Percentiles rank a stretch among this genome's conserved stretches.
These are phyloP conservation scores for Rachicladosporium sp. DNA, from an alignment of 2,329 filamentous ascomycete species.

Conservation along the genomic window DNA sequence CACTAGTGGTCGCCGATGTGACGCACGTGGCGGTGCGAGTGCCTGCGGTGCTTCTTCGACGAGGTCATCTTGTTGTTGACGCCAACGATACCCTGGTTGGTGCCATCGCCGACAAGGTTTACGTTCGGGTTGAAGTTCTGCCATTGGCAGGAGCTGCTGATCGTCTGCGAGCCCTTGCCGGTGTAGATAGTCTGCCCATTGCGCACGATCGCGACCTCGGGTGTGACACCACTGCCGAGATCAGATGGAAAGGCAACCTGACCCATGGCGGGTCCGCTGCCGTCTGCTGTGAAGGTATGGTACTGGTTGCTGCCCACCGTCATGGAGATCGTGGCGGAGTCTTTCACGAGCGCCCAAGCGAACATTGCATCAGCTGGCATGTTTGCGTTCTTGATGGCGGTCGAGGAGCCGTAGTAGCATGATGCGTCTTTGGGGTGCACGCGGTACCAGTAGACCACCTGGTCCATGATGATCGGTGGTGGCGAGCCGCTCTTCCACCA, in stretches of 20 bases:
- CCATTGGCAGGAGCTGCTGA: slow-evolving; percentile 19
- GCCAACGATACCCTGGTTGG: slow-evolving; percentile 5
- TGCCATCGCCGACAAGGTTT: slow-evolving; percentile 20
- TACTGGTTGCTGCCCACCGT: slow-evolving; percentile 23
- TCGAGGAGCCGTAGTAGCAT: slow-evolving; percentile 21
- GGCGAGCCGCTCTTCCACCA: slow-evolving; percentile 25
- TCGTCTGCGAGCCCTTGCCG: slow-evolving; percentile 15
- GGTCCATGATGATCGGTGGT: slow-evolving; percentile 23
- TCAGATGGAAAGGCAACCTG: slow-evolving; percentile 23
- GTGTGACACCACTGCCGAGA: slow-evolving; percentile 18
- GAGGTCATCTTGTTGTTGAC: neutral
- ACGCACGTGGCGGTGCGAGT: neutral
- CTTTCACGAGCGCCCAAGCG: slow-evolving; percentile 24
- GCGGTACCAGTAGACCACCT: slow-evolving; percentile 29
- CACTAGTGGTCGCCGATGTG: too few species aligned
- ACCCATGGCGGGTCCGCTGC: slow-evolving; percentile 19
- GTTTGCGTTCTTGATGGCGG: slow-evolving; percentile 21
- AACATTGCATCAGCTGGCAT: slow-evolving; percentile 26
- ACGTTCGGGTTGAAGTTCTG: slow-evolving; percentile 27
- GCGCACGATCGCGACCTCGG: slow-evolving; percentile 22
- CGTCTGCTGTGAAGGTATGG: slow-evolving; percentile 22
- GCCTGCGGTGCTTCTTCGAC: neutral
- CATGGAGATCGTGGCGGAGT: slow-evolving; percentile 21
- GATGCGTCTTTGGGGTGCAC: slow-evolving; percentile 24
- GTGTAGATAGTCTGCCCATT: slow-evolving; percentile 15